Conservation (phyloP, 2,329 filamentous ascomycete species). For the Ceratocystis smalleyi region DNA sequence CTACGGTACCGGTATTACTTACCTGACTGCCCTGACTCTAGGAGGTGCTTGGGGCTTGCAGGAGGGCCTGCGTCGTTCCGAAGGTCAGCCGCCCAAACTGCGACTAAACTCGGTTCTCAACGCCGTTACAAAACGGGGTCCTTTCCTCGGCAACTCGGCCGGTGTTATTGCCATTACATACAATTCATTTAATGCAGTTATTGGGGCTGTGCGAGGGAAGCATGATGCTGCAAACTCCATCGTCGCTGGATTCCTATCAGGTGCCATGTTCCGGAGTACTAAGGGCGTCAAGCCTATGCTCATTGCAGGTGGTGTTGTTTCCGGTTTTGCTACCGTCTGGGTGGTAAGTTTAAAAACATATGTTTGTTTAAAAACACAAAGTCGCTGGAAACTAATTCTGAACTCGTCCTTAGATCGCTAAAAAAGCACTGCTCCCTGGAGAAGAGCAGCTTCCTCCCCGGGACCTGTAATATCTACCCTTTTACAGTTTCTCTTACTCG, state of each 20-base stretch:
- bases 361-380: background rate
- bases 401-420: slow-evolving; percentile 16
- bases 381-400: background rate
- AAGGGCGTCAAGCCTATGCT: slow-evolving; percentile 80
- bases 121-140: slow-evolving; percentile 79
- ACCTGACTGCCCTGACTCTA: slow-evolving; percentile 68
- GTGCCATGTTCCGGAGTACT: slow-evolving; percentile 94
- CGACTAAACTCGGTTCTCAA: slow-evolving; percentile 89
- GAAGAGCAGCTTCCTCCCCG: slow-evolving; percentile 14
- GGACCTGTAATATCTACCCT: slow-evolving; percentile 13
- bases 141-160: slow-evolving; percentile 90
- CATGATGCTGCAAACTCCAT: slow-evolving; percentile 87
- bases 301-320: slow-evolving; percentile 84
- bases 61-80: slow-evolving; percentile 72
- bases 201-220: slow-evolving; percentile 65
- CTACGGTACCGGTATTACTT: slow-evolving; percentile 91
- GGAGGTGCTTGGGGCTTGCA: slow-evolving; percentile 86
- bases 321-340: slow-evolving; percentile 71
- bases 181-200: slow-evolving; percentile 76
- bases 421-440: slow-evolving; percentile 16
- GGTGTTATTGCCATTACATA: slow-evolving; percentile 93
- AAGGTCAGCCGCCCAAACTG: slow-evolving; percentile 67
- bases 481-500: background rate
- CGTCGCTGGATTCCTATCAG: slow-evolving; percentile 68
- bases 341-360: slow-evolving; percentile 47